Percentiles rank a stretch among this genome's conserved stretches.
These are phyloP conservation scores for Mariannaea sp. DNA, from an alignment of 2,329 filamentous ascomycete species.

Conservation along the genomic window DNA sequence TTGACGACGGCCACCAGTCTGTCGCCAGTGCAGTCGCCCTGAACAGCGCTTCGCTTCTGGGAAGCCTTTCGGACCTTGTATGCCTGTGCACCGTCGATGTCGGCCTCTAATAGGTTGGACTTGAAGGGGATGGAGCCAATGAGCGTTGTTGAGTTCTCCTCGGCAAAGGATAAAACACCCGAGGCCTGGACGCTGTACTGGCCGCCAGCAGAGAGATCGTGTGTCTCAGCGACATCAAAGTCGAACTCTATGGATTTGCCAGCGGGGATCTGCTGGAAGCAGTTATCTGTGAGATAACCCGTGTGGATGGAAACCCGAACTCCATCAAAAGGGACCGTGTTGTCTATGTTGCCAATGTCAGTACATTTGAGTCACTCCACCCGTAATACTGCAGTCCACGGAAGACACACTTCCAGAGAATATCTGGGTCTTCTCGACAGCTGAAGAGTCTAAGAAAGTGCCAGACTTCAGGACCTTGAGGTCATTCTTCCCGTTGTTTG, in stretches of 20 bases:
- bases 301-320: conserved; percentile 56
- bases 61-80: conserved; percentile 54
- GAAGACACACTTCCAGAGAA: conserved; percentile 48
- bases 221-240: conserved; percentile 61
- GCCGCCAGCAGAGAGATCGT: conserved; percentile 57
- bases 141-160: conserved; percentile 56
- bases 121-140: conserved; percentile 59
- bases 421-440: conserved; percentile 59
- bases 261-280: conserved; percentile 55
- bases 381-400: not conserved
- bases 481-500: conserved; percentile 55
- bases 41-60: conserved; percentile 56
- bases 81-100: conserved; percentile 61
- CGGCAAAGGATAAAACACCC: conserved; percentile 62
- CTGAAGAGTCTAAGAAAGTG: conserved; percentile 56
- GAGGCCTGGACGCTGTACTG: conserved; percentile 59
- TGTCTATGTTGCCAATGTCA: conserved; percentile 33
- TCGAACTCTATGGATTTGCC: conserved; percentile 56
- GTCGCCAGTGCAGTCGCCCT: conserved; percentile 59
- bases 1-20: conserved; percentile 50
- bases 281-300: conserved; percentile 49
- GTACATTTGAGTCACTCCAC: not conserved
- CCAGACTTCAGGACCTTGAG: conserved; percentile 59
- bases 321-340: conserved; percentile 56
- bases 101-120: conserved; percentile 62